These are phyloP conservation scores for Histomonas meleagridis DNA, from an alignment of 208 protist species.

Conservation along the genomic window DNA sequence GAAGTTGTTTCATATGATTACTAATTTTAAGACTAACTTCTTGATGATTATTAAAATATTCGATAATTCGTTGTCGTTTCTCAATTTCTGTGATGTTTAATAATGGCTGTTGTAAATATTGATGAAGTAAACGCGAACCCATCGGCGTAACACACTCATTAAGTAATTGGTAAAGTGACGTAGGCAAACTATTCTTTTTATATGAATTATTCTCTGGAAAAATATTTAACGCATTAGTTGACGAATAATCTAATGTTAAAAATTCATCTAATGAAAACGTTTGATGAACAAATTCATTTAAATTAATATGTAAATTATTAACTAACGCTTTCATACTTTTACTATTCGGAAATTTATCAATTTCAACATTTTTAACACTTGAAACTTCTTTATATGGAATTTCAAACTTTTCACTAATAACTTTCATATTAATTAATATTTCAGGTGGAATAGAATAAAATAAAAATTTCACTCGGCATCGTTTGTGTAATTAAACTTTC, in stretches of 20 bases:
- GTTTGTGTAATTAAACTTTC: conserved; percentile 30
- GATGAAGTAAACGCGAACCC: conserved; percentile 2
- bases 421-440: not conserved
- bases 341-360: not conserved
- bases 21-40: not conserved
- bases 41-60: not conserved
- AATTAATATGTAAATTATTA: not conserved
- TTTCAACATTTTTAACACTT: not conserved
- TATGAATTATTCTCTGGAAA: not conserved
- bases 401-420: not conserved
- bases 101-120: conserved; percentile 12
- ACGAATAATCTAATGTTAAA: not conserved
- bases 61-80: not conserved
- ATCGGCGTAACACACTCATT: conserved; percentile 17
- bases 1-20: conserved; percentile 3
- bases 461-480: conserved; percentile 25
- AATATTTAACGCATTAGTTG: not conserved
- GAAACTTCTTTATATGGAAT: not conserved
- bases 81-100: not conserved
- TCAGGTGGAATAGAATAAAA: not conserved
- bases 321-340: not conserved
- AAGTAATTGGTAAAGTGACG: not conserved
- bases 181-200: not conserved
- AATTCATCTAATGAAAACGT: not conserved
- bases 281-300: not conserved